Conservation (phyloP, 345 rosid species). For the Citrus hindsii region DNA sequence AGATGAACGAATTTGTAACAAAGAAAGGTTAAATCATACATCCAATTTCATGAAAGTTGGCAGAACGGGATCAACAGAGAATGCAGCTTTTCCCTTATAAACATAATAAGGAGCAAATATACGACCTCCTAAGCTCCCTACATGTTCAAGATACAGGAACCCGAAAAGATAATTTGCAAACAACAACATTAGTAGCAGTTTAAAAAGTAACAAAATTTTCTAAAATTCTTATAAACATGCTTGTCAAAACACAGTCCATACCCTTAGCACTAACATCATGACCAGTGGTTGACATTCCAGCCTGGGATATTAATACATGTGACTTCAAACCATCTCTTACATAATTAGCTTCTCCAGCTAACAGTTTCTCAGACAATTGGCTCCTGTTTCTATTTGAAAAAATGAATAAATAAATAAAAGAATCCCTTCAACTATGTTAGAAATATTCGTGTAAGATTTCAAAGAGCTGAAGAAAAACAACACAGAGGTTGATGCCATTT, state of each 20-base stretch:
- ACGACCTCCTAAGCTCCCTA: conserved; percentile 37
- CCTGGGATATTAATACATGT: conserved; percentile 32
- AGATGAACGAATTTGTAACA: neutral
- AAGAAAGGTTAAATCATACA: conserved; percentile 30
- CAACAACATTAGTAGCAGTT: neutral
- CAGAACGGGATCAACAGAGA: conserved; percentile 64
- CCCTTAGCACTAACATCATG: conserved; percentile 35
- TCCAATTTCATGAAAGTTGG: conserved; percentile 59
- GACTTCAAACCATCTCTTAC: conserved; percentile 23
- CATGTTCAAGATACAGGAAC: conserved; percentile 13
- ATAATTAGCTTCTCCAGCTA: conserved; percentile 19
- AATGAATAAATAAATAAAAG: neutral
- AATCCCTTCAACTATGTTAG: neutral
- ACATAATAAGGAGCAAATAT: conserved; percentile 67
- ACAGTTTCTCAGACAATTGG: conserved; percentile 22
- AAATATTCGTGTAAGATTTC: neutral
- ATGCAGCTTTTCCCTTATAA: conserved; percentile 90
- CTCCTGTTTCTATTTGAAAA: conserved; percentile 29
- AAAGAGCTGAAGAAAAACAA: neutral
- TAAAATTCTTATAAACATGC: neutral
- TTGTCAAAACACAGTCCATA: neutral
- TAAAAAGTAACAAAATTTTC: neutral
- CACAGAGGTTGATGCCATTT: neutral
- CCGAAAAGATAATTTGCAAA: neutral
- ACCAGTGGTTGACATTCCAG: conserved; percentile 38